Conservation (phyloP, 805 yeast genomes). For the Schwanniomyces sp. region DNA sequence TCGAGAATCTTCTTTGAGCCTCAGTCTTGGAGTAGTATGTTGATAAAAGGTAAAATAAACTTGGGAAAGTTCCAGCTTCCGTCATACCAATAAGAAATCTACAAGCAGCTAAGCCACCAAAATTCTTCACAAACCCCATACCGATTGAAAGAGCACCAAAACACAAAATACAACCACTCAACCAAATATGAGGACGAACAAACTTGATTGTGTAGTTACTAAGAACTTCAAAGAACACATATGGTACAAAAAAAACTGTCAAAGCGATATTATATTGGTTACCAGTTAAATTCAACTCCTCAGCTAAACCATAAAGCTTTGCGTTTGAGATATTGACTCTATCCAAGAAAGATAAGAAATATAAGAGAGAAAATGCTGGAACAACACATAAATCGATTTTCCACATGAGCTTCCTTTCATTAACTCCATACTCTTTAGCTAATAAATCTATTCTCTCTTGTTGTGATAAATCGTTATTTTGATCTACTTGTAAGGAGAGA, state of each 20-base stretch:
- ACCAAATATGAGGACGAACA: slow-evolving; percentile 65
- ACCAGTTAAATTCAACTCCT: slow-evolving; percentile 53
- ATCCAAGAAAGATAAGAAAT: slow-evolving; percentile 76
- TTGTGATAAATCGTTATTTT: background rate
- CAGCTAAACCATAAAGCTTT: slow-evolving; percentile 64
- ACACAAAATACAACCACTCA: slow-evolving; percentile 54
- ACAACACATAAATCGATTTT: slow-evolving; percentile 69
- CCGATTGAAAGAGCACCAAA: slow-evolving; percentile 67
- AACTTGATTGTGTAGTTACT: slow-evolving; percentile 62
- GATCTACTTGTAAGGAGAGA: background rate
- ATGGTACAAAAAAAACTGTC: slow-evolving; percentile 72
- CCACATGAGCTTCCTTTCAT: slow-evolving; percentile 57
- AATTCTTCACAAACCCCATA: slow-evolving; percentile 62
- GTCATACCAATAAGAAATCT: slow-evolving; percentile 66
- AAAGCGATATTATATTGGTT: slow-evolving; percentile 64
- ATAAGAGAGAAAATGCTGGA: slow-evolving; percentile 73
- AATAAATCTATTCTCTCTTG: slow-evolving; percentile 16
- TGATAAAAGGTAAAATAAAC: slow-evolving; percentile 67
- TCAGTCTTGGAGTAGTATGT: slow-evolving; percentile 65
- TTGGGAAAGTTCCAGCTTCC: slow-evolving; percentile 75
- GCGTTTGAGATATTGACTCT: slow-evolving; percentile 85
- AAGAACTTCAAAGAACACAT: slow-evolving; percentile 61
- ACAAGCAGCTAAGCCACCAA: slow-evolving; percentile 58
- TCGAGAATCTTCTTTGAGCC: slow-evolving; percentile 66
- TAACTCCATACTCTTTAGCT: slow-evolving; percentile 41